These are phyloP conservation scores for Penicillium canariense DNA, from an alignment of 495 filamentous ascomycete species.

Conservation along the genomic window DNA sequence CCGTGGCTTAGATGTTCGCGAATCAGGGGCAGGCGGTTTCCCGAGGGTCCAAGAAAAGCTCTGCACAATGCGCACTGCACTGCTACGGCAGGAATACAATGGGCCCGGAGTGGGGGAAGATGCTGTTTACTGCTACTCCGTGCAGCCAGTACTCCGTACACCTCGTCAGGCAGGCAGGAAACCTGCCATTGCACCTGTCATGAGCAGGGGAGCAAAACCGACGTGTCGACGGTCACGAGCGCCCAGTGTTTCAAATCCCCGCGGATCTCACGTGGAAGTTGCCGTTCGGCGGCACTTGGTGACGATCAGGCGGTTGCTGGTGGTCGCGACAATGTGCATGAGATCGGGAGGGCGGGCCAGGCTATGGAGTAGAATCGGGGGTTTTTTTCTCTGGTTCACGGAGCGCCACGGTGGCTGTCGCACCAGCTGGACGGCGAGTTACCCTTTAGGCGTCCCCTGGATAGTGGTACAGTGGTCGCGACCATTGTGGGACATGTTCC, in stretches of 20 bases:
- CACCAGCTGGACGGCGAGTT: not conserved
- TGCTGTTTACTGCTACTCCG: not conserved
- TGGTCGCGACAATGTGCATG: slow-evolving; percentile 1
- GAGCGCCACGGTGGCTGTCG: not conserved
- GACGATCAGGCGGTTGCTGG: slow-evolving; percentile 19
- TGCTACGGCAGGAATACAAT: not conserved
- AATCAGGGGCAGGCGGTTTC: slow-evolving; percentile 22
- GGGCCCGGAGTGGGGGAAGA: not conserved
- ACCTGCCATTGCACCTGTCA: not conserved
- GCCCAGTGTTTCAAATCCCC: slow-evolving; percentile 28
- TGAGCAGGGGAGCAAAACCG: not conserved
- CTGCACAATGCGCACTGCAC: not conserved
- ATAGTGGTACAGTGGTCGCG: not conserved
- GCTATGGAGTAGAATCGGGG: not conserved
- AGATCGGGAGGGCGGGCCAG: not conserved
- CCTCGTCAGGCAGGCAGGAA: too few species aligned
- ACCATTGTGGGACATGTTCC: not conserved
- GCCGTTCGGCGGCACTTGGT: slow-evolving; percentile 26
- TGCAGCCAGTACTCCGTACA: not conserved
- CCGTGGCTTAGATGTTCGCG: slow-evolving; percentile 16
- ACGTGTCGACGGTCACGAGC: slow-evolving; percentile 9
- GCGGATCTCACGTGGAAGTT: slow-evolving; percentile 30
- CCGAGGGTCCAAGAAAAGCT: not conserved
- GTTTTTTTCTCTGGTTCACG: slow-evolving; percentile 1
- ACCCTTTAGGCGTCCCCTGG: not conserved